Base-by-base conservation (phyloP, 1,284 basidiomycete species). In the Sanghuangporus weigelae region DNA sequence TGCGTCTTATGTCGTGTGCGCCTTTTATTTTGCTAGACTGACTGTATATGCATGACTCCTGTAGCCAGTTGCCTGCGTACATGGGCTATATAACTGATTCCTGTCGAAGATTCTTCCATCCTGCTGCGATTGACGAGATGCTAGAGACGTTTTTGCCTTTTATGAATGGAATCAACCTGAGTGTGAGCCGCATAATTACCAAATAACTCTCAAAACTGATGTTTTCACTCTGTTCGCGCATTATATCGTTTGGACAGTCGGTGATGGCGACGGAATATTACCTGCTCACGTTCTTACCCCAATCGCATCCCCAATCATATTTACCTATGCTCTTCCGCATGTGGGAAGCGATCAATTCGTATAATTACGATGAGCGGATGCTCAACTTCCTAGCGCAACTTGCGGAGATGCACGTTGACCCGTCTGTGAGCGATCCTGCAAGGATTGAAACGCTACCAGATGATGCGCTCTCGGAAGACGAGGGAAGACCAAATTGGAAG, bases 71-170 rank as follows among this genome's bases (percentile, higher is more conserved):
- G 23, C 84, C 89, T n/a, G 90, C 85, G 79, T 90, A 84, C 66
- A 89, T 95, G 79, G 89, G 94, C 31, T 93, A 91, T 72, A 83
- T 98, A 65, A 92, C 94, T 40, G 90, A 94, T 68, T 83, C 83
- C 68, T 83, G 86, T 46, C 88, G 92, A 68, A 82, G 92, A 51
- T 98, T 98, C 81, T 98, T 96, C 76, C 89, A 95, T 69, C 92
- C 95, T 8, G 84, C 87, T 59, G 92, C 94, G 57, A 90, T 92
- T 54, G 87, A 92, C 68, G 91, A 93, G 67, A 98, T 99, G 93
- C 86, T 99, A 31, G 80, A 85, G 36, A 86, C 84, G 7, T 92
- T 95, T 71, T 76, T 95, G 26, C 93, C 90, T 7, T 77, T 79
- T 65, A 81, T 96, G 66, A 90, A 95, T 70, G 89, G 89, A 39